These are phyloP conservation scores for Ceratocystis harringtonii DNA, from an alignment of 2,329 filamentous ascomycete species.

Conservation along the genomic window DNA sequence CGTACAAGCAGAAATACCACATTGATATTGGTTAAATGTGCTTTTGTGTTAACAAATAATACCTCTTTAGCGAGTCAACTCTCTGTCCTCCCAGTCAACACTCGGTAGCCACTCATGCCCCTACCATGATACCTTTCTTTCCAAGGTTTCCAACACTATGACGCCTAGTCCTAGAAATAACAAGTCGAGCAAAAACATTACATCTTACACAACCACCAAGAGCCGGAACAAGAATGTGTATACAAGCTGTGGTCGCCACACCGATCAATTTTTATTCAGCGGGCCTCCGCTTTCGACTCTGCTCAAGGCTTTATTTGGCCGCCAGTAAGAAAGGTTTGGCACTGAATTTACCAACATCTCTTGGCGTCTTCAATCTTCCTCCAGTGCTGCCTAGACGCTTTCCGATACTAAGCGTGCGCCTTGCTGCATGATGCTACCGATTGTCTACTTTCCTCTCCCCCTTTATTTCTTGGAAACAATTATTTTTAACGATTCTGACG, in stretches of 20 bases:
- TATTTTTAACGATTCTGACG: too few relatives aligned
- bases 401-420: too few relatives aligned
- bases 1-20: not conserved
- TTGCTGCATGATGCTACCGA: too few relatives aligned
- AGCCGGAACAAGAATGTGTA: slow-evolving; percentile 33
- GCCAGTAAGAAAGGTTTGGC: slow-evolving; percentile 5
- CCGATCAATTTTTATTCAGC: slow-evolving; percentile 38
- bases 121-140: not conserved
- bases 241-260: slow-evolving; percentile 41
- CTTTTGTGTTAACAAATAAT: not conserved
- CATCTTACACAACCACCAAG: slow-evolving; percentile 19
- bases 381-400: too few relatives aligned
- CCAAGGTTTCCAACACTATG: not conserved
- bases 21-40: too few relatives aligned
- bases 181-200: not conserved
- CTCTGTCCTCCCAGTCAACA: slow-evolving; percentile 7
- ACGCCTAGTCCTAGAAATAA: slow-evolving; percentile 13
- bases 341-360: too few relatives aligned
- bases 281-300: slow-evolving; percentile 33
- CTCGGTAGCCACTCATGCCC: not conserved
- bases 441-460: too few relatives aligned
- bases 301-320: slow-evolving; percentile 27
- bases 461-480: too few relatives aligned
- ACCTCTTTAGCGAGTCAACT: slow-evolving; percentile 3
- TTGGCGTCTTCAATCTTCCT: too few relatives aligned